Evolutionary conservation across 345 rosid genomes (phyloP).

Genomic region (Psidium guajava): DNA sequence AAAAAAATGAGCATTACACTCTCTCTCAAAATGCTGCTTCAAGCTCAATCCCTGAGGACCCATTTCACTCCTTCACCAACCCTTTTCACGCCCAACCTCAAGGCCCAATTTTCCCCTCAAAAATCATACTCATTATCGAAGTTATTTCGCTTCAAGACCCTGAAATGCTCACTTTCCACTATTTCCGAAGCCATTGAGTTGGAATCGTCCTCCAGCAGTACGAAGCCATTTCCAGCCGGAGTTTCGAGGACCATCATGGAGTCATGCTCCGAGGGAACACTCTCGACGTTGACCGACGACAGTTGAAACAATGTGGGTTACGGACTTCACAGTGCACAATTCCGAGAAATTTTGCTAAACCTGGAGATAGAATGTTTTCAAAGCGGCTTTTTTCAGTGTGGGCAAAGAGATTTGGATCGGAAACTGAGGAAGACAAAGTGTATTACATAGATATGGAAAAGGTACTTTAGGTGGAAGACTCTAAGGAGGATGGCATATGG

Average conservation of each 20-base stretch:
- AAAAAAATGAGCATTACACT: too few species aligned
- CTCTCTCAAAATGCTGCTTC: constrained; percentile 41
- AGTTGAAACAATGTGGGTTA: constrained; percentile 79
- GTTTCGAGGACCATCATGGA: constrained; percentile 82
- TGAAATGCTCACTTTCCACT: constrained; percentile 55
- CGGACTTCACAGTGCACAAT: constrained; percentile 88
- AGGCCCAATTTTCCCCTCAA: constrained; percentile 13
- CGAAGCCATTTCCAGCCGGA: constrained; percentile 80
- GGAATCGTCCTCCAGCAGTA: constrained; percentile 3
- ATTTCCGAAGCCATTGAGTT: constrained; percentile 20
- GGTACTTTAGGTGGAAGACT: constrained; percentile 80
- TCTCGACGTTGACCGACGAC: constrained; percentile 47
- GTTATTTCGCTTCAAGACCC: constrained; percentile 5
- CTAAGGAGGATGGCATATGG: constrained; percentile 84
- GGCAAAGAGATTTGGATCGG: constrained; percentile 69
- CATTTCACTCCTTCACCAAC: constrained; percentile 16
- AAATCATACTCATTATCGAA: constrained; percentile 20
- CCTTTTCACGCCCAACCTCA: constrained; percentile 18
- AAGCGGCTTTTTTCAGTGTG: constrained; percentile 66
- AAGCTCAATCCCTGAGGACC: constrained; percentile 37
- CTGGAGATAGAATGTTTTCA: constrained; percentile 29
- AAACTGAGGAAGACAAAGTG: constrained; percentile 40
- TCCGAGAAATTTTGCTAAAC: constrained; percentile 62
- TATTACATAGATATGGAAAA: constrained; percentile 50
- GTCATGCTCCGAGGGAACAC: constrained; percentile 63